Evolutionary conservation across 192 early-diverging fungal genomes (phyloP).

Genomic region (Entrophospora sp.): DNA sequence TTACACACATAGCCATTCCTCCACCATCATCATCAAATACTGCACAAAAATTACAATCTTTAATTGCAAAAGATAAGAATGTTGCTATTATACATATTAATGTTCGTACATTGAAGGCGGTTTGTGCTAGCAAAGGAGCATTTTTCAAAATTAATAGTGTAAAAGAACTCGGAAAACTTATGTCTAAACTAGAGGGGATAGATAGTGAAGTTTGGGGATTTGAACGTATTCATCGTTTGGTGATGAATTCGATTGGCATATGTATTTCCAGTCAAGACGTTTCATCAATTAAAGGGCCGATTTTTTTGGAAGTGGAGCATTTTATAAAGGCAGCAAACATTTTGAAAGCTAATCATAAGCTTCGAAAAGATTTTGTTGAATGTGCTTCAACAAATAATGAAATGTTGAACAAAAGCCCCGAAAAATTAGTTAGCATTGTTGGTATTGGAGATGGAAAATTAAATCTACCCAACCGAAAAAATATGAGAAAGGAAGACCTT

Average conservation of each 20-base stretch:
- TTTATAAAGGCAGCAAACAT: conserved; percentile 14
- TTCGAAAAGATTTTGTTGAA: conserved; percentile 21
- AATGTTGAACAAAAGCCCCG: not conserved
- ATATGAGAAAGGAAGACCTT: conserved; percentile 30
- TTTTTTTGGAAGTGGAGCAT: conserved; percentile 20
- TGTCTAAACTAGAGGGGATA: conserved; percentile 22
- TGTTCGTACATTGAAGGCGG: conserved; percentile 30
- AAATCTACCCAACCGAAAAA: conserved; percentile 21
- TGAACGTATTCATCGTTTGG: conserved; percentile 35
- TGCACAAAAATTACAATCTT: conserved; percentile 17
- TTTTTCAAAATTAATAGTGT: conserved; percentile 5
- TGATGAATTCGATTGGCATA: conserved; percentile 38
- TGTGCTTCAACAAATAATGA: conserved; percentile 2
- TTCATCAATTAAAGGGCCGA: conserved; percentile 17
- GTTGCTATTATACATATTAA: conserved; percentile 35
- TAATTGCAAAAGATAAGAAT: conserved; percentile 31
- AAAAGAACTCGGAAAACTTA: conserved; percentile 6
- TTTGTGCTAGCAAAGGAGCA: conserved; percentile 30
- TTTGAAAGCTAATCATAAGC: conserved; percentile 18
- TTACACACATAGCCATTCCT: conserved; percentile 16
- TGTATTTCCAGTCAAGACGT: conserved; percentile 23
- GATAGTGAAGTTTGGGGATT: conserved; percentile 36
- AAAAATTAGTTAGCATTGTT: conserved; percentile 33
- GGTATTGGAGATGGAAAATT: conserved; percentile 27
- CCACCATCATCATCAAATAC: not conserved